A percentile compares a stretch with the other conserved stretches of the same genome.
Evolutionary conservation across 768 basidiomycete species (phyloP).

Genomic region (Suillus hirtellus): DNA sequence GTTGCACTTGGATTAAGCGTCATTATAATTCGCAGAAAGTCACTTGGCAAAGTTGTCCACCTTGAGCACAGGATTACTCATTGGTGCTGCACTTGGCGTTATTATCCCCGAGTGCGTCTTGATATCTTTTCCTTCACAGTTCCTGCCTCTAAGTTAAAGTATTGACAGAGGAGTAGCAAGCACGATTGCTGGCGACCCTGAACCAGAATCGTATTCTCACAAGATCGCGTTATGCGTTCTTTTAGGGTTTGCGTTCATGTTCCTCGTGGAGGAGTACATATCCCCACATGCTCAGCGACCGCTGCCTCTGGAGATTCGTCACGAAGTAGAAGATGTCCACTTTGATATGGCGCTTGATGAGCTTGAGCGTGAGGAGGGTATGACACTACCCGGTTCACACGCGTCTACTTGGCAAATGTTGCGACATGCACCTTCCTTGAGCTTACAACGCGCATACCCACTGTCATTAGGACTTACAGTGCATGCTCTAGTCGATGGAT

Average conservation of each 20-base stretch:
- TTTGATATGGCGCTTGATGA: slow-evolving; percentile 69
- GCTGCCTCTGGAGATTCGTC: slow-evolving; percentile 14
- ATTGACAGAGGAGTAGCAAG: slow-evolving; percentile 71
- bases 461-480: slow-evolving; percentile 84
- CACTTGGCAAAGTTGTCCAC: slow-evolving; percentile 48
- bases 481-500: slow-evolving; percentile 90
- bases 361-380: slow-evolving; percentile 45
- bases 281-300: slow-evolving; percentile 48
- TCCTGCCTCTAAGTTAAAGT: slow-evolving; percentile 2
- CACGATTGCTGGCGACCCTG: slow-evolving; percentile 39
- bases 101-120: slow-evolving; percentile 88
- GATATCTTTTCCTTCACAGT: not conserved
- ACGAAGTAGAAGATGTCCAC: slow-evolving; percentile 36
- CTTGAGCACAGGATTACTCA: slow-evolving; percentile 79
- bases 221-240: slow-evolving; percentile 65
- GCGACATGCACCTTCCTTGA: slow-evolving; percentile 19
- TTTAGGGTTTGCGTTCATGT: slow-evolving; percentile 55
- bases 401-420: slow-evolving; percentile 17
- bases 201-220: slow-evolving; percentile 45
- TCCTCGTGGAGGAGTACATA: slow-evolving; percentile 65
- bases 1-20: slow-evolving; percentile 28
- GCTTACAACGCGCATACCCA: slow-evolving; percentile 53
- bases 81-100: slow-evolving; percentile 88
- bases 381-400: slow-evolving; percentile 12
- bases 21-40: slow-evolving; percentile 43